Percentiles rank a stretch among this genome's conserved stretches.
phyloP scores from a whole-genome alignment of 495 filamentous ascomycete genomes.

The Penicillium soppii region DNA sequence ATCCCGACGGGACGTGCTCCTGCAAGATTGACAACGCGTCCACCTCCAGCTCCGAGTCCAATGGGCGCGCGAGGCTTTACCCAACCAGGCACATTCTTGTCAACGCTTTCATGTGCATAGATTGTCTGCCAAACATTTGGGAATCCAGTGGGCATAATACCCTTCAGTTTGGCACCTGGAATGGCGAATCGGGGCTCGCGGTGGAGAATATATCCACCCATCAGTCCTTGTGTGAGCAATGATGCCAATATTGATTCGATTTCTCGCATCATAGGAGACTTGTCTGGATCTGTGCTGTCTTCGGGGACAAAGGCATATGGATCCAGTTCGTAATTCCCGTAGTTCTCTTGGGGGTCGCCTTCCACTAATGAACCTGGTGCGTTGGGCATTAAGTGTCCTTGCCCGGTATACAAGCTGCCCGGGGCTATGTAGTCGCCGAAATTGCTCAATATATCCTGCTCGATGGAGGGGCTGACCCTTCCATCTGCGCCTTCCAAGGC shows the following conservation, averaged over 20 bases:
- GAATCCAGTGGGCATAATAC: conserved; percentile 61
- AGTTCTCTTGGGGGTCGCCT: conserved; percentile 44
- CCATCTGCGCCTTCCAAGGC: conserved; percentile 14
- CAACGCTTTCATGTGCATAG: conserved; percentile 38
- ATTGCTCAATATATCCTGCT: conserved; percentile 23
- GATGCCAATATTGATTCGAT: conserved; percentile 78
- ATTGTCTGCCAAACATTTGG: conserved; percentile 61
- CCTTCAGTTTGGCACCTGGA: conserved; percentile 67
- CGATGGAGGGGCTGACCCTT: conserved; percentile 3
- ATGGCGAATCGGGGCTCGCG: conserved; percentile 74
- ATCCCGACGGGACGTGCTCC: conserved; percentile 53
- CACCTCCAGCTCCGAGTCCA: conserved; percentile 26
- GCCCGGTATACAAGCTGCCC: conserved; percentile 34
- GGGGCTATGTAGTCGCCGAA: conserved; percentile 40
- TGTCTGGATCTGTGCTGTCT: conserved; percentile 20
- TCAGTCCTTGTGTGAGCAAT: conserved; percentile 76
- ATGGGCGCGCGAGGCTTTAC: conserved; percentile 37
- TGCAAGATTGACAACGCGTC: conserved; percentile 53
- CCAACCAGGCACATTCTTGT: conserved; percentile 56
- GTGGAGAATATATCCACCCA: conserved; percentile 85
- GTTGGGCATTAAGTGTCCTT: conserved; percentile 33
- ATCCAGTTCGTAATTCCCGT: conserved; percentile 43
- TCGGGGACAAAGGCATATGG: conserved; percentile 30
- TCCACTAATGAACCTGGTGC: conserved; percentile 27
- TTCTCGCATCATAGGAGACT: conserved; percentile 55